These are phyloP conservation scores for Metarhizium album DNA, from an alignment of 2,329 filamentous ascomycete genomes.

Conservation along the genomic window DNA sequence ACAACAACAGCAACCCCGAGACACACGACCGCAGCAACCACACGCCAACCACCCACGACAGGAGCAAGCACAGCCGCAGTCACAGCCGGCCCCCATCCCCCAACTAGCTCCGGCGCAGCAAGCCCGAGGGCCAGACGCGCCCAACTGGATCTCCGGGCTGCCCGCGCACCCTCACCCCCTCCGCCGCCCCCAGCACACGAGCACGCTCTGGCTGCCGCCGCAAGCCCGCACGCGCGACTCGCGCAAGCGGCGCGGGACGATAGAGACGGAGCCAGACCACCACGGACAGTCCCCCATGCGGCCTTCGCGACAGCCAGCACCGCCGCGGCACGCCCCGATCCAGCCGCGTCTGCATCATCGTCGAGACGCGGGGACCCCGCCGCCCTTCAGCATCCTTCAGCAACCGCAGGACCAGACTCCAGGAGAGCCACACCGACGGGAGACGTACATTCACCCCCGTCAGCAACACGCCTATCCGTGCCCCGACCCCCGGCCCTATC, in stretches of 20 bases:
- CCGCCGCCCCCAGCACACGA: slow-evolving; percentile 5
- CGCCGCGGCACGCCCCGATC: no score
- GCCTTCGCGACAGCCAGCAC: neutral
- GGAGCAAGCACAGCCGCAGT: neutral
- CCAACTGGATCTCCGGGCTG: slow-evolving; percentile 6
- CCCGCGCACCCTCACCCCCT: slow-evolving; percentile 8
- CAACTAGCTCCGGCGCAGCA: neutral
- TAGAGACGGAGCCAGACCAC: slow-evolving; percentile 7
- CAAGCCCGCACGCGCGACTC: neutral
- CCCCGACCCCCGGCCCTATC: neutral
- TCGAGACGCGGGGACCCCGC: no score
- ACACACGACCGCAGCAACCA: neutral
- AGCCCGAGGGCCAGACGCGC: neutral
- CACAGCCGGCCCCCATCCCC: no score
- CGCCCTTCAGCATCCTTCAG: no score
- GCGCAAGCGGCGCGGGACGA: neutral
- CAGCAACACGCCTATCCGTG: slow-evolving; percentile 6
- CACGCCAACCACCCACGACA: neutral
- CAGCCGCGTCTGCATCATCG: no score
- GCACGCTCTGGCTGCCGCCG: slow-evolving; percentile 6
- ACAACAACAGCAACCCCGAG: slow-evolving; percentile 4
- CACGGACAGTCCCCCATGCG: slow-evolving; percentile 1
- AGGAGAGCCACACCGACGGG: neutral
- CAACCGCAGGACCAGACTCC: slow-evolving; percentile 7
- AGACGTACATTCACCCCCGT: slow-evolving; percentile 10